Evolutionary conservation across 257 asterid genomes (phyloP).

Genomic region (Anisodus tanguticus): DNA sequence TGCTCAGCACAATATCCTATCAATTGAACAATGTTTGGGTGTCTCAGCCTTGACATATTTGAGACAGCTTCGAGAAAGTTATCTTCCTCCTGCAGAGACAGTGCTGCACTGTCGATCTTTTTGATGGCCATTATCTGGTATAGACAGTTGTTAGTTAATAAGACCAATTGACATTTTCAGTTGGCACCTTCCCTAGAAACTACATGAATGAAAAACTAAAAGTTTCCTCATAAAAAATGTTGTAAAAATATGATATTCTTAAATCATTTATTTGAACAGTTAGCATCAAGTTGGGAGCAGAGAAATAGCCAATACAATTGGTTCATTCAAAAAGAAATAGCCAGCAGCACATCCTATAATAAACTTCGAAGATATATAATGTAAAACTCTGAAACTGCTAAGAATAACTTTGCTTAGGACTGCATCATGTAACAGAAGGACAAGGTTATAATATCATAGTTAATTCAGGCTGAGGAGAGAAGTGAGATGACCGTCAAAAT

Average conservation of each 20-base stretch:
- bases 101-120: slow-evolving; percentile 82
- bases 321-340: neutral
- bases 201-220: neutral
- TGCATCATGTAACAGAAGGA: slow-evolving; percentile 7
- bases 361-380: slow-evolving; percentile 1
- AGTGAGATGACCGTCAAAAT: slow-evolving; percentile 1
- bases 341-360: neutral
- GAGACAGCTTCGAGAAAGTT: slow-evolving; percentile 86
- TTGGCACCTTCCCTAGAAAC: neutral
- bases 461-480: neutral
- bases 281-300: slow-evolving; percentile 15
- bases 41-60: slow-evolving; percentile 89
- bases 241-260: neutral
- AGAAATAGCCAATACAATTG: neutral
- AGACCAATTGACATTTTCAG: neutral
- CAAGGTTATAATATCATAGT: neutral
- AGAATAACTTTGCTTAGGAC: neutral
- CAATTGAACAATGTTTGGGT: slow-evolving; percentile 85
- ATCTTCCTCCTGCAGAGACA: slow-evolving; percentile 94
- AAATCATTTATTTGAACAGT: slow-evolving; percentile 10
- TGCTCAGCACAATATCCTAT: slow-evolving; percentile 92
- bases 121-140: slow-evolving; percentile 82
- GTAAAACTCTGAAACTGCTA: neutral
- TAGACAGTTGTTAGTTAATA: neutral
- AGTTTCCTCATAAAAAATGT: slow-evolving; percentile 8